These are phyloP conservation scores for Jatropha multifida DNA, from an alignment of 441 rosid genomes.

Conservation along the genomic window DNA sequence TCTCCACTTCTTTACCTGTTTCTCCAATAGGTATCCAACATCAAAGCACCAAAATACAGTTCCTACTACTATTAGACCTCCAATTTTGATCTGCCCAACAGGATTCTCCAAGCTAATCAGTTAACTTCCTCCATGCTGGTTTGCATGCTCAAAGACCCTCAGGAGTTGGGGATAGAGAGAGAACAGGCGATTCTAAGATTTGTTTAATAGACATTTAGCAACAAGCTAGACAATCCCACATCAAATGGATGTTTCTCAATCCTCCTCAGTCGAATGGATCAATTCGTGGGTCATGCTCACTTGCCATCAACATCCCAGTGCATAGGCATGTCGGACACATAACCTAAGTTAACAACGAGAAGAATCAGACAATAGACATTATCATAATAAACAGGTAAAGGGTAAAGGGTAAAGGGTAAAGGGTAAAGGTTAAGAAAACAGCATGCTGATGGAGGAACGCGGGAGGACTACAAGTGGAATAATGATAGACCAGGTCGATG, in stretches of 20 bases:
- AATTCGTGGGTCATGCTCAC: slow-evolving; percentile 68
- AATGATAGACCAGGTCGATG: background rate
- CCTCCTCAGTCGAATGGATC: slow-evolving; percentile 59
- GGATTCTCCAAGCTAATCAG: background rate
- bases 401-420: background rate
- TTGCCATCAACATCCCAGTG: slow-evolving; percentile 76
- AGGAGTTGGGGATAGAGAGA: background rate
- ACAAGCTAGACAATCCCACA: background rate
- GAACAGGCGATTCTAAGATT: background rate
- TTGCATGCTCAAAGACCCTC: background rate
- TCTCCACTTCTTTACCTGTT: too few relatives aligned
- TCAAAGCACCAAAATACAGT: too few relatives aligned
- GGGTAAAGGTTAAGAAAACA: background rate
- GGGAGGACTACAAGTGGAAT: background rate
- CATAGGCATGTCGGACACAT: slow-evolving; percentile 86
- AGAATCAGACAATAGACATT: slow-evolving; percentile 4
- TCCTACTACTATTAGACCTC: too few relatives aligned
- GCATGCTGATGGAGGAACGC: background rate
- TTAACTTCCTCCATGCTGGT: background rate
- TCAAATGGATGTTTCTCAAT: too few relatives aligned
- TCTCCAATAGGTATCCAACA: too few relatives aligned
- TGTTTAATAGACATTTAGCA: background rate
- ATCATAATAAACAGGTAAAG: background rate
- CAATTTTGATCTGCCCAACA: background rate
- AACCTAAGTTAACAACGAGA: slow-evolving; percentile 35